These are phyloP conservation scores for Geoglossum glabrum DNA, from an alignment of 495 filamentous ascomycete species.

Conservation along the genomic window DNA sequence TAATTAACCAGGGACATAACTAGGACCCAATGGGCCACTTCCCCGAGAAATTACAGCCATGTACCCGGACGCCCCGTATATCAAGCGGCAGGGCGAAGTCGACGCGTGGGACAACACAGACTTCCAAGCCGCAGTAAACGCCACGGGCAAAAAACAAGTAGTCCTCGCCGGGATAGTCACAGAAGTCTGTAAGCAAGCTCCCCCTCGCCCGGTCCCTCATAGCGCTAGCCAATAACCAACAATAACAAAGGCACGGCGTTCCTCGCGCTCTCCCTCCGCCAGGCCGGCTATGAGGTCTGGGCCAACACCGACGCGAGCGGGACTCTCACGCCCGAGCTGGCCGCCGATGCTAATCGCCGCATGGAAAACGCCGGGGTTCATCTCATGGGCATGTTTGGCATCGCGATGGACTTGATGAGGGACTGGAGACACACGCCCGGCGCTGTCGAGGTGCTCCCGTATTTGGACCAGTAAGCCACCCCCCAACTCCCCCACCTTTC, in stretches of 20 bases:
- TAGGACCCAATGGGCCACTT: conserved; percentile 46
- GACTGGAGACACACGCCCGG: conserved; percentile 60
- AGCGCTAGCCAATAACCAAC: not conserved
- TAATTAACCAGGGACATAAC: not conserved
- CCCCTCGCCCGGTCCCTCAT: not conserved
- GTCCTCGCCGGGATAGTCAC: conserved; percentile 58
- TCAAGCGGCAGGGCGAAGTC: conserved; percentile 54
- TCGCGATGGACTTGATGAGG: conserved; percentile 54
- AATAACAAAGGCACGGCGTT: conserved; percentile 36
- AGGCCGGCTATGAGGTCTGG: conserved; percentile 57
- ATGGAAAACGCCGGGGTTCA: conserved; percentile 51
- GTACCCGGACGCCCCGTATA: conserved; percentile 45
- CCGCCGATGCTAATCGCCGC: conserved; percentile 40
- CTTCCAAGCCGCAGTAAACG: conserved; percentile 43
- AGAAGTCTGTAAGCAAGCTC: conserved; percentile 39
- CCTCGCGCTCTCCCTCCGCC: conserved; percentile 47
- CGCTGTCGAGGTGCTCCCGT: conserved; percentile 37
- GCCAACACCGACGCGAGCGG: conserved; percentile 58
- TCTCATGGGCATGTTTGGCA: conserved; percentile 40
- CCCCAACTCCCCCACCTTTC: too few relatives aligned
- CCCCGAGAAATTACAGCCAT: conserved; percentile 48
- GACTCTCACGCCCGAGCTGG: conserved; percentile 33
- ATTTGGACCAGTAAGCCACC: conserved; percentile 33
- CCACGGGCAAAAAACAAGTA: conserved; percentile 46
- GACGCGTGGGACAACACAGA: conserved; percentile 63